A percentile compares a stretch with the other conserved stretches of the same genome.
phyloP scores from a whole-genome alignment of 768 basidiomycete genomes.

The Lepiota subincarnata region DNA sequence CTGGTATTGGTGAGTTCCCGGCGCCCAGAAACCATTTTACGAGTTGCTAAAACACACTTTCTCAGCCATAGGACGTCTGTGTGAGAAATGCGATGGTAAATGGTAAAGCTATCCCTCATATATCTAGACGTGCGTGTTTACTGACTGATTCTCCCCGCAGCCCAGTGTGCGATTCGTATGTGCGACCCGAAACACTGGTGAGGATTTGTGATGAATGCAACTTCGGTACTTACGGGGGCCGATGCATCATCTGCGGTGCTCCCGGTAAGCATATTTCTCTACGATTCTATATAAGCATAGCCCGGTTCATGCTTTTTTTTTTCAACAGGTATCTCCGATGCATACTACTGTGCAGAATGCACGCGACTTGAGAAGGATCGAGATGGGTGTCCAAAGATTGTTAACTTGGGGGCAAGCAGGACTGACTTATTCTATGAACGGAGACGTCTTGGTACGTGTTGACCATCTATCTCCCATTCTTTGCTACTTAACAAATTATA shows the following conservation, averaged over 20 bases:
- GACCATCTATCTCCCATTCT: neutral
- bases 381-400: slow-evolving; percentile 98
- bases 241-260: slow-evolving; percentile 96
- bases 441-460: slow-evolving; percentile 65
- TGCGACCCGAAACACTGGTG: slow-evolving; percentile 95
- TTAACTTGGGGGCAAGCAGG: slow-evolving; percentile 91
- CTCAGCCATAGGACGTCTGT: slow-evolving; percentile 92
- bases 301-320: neutral
- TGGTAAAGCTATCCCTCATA: slow-evolving; percentile 54
- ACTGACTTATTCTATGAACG: slow-evolving; percentile 93
- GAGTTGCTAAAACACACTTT: slow-evolving; percentile 10
- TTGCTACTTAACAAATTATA: slow-evolving; percentile 1
- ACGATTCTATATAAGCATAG: neutral
- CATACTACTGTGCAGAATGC: slow-evolving; percentile 98
- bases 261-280: slow-evolving; percentile 56
- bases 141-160: slow-evolving; percentile 34
- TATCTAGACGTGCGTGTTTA: neutral
- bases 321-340: slow-evolving; percentile 89
- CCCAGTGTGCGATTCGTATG: slow-evolving; percentile 98
- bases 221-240: slow-evolving; percentile 95
- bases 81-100: slow-evolving; percentile 99
- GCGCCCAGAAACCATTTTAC: neutral
- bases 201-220: slow-evolving; percentile 99
- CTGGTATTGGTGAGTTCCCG: slow-evolving; percentile 76
- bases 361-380: slow-evolving; percentile 96